Conservation (phyloP, 352 stramenopile species). For the Phytophthora rubi region DNA sequence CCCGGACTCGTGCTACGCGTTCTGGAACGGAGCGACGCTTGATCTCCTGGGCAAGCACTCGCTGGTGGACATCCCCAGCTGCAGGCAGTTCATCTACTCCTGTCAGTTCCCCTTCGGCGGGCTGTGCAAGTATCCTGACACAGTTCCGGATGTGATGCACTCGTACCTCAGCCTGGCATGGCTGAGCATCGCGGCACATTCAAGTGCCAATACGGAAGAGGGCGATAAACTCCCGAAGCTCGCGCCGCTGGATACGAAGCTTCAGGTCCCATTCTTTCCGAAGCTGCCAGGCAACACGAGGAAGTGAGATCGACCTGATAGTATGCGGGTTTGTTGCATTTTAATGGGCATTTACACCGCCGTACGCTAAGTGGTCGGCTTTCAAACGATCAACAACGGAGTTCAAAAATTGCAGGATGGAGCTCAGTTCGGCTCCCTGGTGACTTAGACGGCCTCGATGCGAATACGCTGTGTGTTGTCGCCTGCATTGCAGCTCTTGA, state of each 20-base stretch:
- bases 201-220: constrained; percentile 21
- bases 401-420: background rate
- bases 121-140: constrained; percentile 82
- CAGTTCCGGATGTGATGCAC: constrained; percentile 91
- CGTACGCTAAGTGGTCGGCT: background rate
- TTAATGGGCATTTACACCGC: background rate
- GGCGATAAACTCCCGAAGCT: constrained; percentile 46
- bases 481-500: constrained; percentile 51
- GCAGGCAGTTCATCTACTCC: constrained; percentile 78
- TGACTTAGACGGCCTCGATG: constrained; percentile 30
- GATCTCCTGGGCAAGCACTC: constrained; percentile 78
- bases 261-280: constrained; percentile 81
- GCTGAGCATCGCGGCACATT: constrained; percentile 81
- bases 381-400: background rate
- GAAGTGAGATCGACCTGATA: constrained; percentile 18
- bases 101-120: constrained; percentile 89
- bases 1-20: constrained; percentile 92
- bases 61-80: constrained; percentile 77
- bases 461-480: constrained; percentile 55
- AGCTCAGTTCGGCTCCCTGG: background rate
- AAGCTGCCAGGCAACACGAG: constrained; percentile 26
- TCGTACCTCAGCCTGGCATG: constrained; percentile 92
- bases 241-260: constrained; percentile 65
- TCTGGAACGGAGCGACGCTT: constrained; percentile 92
- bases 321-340: background rate